A percentile compares a stretch with the other conserved stretches of the same genome.
These are phyloP conservation scores for Schizosaccharomyces osmophilus DNA, from an alignment of 805 yeast species.

Conservation along the genomic window DNA sequence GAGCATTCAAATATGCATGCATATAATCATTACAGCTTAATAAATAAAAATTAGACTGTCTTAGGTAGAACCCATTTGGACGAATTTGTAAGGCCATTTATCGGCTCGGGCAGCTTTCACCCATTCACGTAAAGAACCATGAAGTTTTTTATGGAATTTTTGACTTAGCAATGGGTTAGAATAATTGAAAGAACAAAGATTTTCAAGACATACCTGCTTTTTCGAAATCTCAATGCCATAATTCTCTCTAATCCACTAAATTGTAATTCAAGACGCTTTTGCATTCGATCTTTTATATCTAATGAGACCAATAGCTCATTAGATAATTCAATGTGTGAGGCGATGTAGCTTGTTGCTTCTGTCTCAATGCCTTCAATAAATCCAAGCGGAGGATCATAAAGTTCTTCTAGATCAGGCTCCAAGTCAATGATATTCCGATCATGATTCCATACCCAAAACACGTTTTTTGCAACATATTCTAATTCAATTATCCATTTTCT, in stretches of 20 bases:
- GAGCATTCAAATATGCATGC: neutral
- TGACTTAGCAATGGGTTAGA: neutral
- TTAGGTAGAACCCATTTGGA: neutral
- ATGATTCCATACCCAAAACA: neutral
- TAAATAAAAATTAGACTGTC: neutral
- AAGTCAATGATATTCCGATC: neutral
- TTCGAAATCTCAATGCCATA: neutral
- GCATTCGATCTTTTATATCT: neutral
- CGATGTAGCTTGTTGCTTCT: neutral
- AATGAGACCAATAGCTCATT: neutral
- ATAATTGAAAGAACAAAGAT: neutral
- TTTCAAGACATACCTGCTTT: neutral
- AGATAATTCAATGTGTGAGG: neutral
- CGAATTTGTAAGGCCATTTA: neutral
- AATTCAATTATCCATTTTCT: neutral
- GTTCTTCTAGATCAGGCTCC: neutral
- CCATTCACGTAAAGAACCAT: neutral
- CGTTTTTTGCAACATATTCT: neutral
- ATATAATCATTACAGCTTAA: neutral
- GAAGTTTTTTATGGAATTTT: neutral
- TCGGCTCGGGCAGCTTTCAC: neutral
- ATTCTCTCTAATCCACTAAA: neutral
- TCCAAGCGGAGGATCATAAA: neutral
- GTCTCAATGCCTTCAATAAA: slow-evolving; percentile 1
- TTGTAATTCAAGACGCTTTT: neutral